These are phyloP conservation scores for Arthrobotrys megalospora DNA, from an alignment of 2,329 filamentous ascomycete species.

Conservation along the genomic window DNA sequence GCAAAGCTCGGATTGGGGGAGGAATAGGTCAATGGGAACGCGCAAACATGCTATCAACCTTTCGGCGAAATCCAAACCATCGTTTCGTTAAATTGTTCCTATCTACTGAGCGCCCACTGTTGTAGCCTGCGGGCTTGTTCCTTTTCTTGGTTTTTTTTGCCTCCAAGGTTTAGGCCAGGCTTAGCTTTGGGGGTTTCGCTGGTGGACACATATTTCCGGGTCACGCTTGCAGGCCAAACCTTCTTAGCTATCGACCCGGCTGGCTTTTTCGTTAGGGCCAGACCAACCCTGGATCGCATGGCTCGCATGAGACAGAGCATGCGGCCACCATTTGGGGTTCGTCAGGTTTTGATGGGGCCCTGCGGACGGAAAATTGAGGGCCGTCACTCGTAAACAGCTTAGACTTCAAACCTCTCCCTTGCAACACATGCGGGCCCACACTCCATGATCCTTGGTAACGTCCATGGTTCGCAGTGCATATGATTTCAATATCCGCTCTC, in stretches of 20 bases:
- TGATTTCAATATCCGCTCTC: slow-evolving; percentile 44
- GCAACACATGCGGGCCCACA: slow-evolving; percentile 59
- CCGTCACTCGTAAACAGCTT: slow-evolving; percentile 59
- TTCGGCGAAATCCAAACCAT: slow-evolving; percentile 61
- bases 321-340: slow-evolving; percentile 27
- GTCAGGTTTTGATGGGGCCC: slow-evolving; percentile 44
- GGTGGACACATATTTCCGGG: slow-evolving; percentile 58
- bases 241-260: slow-evolving; percentile 39
- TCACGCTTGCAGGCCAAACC: slow-evolving; percentile 50
- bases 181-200: slow-evolving; percentile 28
- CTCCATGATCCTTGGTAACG: slow-evolving; percentile 54
- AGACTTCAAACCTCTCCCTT: slow-evolving; percentile 52
- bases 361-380: slow-evolving; percentile 62
- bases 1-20: slow-evolving; percentile 58
- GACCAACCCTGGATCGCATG: slow-evolving; percentile 36
- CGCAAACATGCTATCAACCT: slow-evolving; percentile 20
- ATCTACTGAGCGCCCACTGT: slow-evolving; percentile 30
- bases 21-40: slow-evolving; percentile 41
- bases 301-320: slow-evolving; percentile 35
- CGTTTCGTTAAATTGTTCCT: slow-evolving; percentile 55
- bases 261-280: slow-evolving; percentile 23
- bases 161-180: slow-evolving; percentile 14
- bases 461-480: slow-evolving; percentile 21
- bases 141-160: slow-evolving; percentile 29
- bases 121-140: slow-evolving; percentile 12